phyloP scores from a whole-genome alignment of 805 yeast species.

The Metschnikowia chrysomelidarum region DNA sequence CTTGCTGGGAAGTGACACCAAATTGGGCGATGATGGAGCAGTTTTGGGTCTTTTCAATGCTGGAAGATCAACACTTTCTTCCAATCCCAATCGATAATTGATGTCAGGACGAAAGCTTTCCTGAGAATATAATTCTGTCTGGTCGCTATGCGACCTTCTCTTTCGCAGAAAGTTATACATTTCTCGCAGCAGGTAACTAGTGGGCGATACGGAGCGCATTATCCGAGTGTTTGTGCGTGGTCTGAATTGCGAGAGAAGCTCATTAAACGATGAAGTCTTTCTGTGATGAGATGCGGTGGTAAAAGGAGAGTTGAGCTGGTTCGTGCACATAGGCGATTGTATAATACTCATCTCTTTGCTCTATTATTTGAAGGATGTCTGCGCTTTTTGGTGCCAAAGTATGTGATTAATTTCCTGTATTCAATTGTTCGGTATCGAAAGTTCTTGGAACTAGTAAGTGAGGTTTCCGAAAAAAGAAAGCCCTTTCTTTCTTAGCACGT shows the following conservation, averaged over 20 bases:
- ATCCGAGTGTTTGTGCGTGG: slow-evolving; percentile 15
- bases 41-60: slow-evolving; percentile 11
- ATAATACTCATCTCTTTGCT: slow-evolving; percentile 29
- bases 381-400: no score
- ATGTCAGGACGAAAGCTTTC: background rate
- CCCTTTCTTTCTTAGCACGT: no score
- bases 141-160: slow-evolving; percentile 32
- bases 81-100: background rate
- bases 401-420: no score
- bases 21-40: slow-evolving; percentile 18
- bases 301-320: slow-evolving; percentile 25
- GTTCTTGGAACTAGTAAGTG: no score
- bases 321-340: slow-evolving; percentile 30
- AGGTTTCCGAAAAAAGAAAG: background rate
- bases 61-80: background rate
- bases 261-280: slow-evolving; percentile 36
- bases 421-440: no score
- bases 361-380: no score
- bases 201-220: slow-evolving; percentile 12
- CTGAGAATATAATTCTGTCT: background rate
- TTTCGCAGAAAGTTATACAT: slow-evolving; percentile 9
- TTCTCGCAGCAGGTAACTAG: slow-evolving; percentile 6
- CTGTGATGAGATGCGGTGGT: slow-evolving; percentile 25
- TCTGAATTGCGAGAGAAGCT: slow-evolving; percentile 29
- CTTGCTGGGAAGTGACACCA: slow-evolving; percentile 1